phyloP scores from a whole-genome alignment of 1,284 basidiomycete genomes.

The Tranzscheliella williamsii region DNA sequence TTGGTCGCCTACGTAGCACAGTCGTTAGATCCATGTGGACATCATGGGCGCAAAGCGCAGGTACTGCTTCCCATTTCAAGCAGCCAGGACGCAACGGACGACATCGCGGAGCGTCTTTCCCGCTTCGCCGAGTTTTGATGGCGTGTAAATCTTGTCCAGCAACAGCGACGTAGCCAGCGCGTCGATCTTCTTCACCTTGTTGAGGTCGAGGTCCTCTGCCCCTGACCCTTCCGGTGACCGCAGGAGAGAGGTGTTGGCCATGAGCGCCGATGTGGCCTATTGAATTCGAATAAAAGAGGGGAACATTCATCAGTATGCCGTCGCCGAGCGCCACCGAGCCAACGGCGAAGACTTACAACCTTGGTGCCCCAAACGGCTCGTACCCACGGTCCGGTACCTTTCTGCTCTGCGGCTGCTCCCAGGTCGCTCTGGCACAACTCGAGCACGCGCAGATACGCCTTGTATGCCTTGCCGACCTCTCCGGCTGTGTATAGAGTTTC shows the following conservation, averaged over 20 bases:
- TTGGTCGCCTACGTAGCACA: too few relatives aligned
- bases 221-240: background rate
- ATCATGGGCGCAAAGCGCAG: too few relatives aligned
- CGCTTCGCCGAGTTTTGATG: constrained; percentile 4
- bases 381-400: constrained; percentile 41
- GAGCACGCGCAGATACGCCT: constrained; percentile 51
- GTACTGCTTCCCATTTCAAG: too few relatives aligned
- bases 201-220: constrained; percentile 11
- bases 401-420: background rate
- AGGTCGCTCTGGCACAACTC: constrained; percentile 45
- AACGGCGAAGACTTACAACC: constrained; percentile 27
- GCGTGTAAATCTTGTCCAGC: constrained; percentile 46
- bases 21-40: too few relatives aligned
- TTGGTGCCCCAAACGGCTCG: constrained; percentile 58
- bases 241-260: constrained; percentile 5
- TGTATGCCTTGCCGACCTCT: constrained; percentile 64
- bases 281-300: too few relatives aligned
- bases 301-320: constrained; percentile 1
- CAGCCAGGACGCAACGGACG: background rate
- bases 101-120: background rate
- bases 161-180: constrained; percentile 42
- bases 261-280: constrained; percentile 16
- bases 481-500: constrained; percentile 82
- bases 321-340: constrained; percentile 6
- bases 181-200: constrained; percentile 42